phyloP scores from a whole-genome alignment of 192 early-diverging fungal genomes.

The Coemansia sp. region DNA sequence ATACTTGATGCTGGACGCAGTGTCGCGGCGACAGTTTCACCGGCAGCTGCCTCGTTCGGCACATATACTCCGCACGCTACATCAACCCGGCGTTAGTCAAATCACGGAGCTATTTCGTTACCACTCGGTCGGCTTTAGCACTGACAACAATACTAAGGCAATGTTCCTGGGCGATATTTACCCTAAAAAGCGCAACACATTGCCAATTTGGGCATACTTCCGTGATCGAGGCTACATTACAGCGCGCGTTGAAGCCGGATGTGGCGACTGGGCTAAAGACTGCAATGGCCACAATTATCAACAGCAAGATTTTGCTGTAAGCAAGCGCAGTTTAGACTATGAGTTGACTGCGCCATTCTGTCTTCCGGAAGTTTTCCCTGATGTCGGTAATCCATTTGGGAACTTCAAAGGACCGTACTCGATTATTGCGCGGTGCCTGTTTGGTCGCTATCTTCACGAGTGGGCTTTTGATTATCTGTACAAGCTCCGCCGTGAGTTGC shows the following conservation, averaged over 20 bases:
- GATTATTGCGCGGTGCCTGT: conserved; percentile 37
- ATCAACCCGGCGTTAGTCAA: conserved; percentile 25
- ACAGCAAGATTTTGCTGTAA: conserved; percentile 27
- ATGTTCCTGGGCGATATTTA: conserved; percentile 48
- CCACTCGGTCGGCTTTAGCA: conserved; percentile 55
- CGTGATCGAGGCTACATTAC: conserved; percentile 57
- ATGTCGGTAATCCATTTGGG: conserved; percentile 51
- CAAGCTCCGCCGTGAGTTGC: conserved; percentile 31
- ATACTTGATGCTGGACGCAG: conserved; percentile 56
- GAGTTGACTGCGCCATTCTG: conserved; percentile 59
- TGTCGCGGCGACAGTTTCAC: conserved; percentile 55
- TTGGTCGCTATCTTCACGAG: conserved; percentile 41
- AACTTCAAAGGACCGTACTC: conserved; percentile 55
- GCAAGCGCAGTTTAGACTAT: conserved; percentile 50
- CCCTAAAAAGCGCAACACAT: conserved; percentile 24
- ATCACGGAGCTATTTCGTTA: conserved; percentile 57
- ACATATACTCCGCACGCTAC: conserved; percentile 19
- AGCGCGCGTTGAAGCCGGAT: conserved; percentile 51
- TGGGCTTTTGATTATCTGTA: conserved; percentile 43
- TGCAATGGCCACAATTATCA: conserved; percentile 33
- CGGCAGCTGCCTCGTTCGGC: conserved; percentile 54
- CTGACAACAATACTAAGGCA: conserved; percentile 53
- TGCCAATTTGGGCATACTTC: conserved; percentile 59
- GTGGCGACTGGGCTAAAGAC: conserved; percentile 55
- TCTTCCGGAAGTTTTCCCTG: conserved; percentile 52